Evolutionary conservation across 148 eudicot species (phyloP).

Genomic region (Persicaria tinctoria): DNA sequence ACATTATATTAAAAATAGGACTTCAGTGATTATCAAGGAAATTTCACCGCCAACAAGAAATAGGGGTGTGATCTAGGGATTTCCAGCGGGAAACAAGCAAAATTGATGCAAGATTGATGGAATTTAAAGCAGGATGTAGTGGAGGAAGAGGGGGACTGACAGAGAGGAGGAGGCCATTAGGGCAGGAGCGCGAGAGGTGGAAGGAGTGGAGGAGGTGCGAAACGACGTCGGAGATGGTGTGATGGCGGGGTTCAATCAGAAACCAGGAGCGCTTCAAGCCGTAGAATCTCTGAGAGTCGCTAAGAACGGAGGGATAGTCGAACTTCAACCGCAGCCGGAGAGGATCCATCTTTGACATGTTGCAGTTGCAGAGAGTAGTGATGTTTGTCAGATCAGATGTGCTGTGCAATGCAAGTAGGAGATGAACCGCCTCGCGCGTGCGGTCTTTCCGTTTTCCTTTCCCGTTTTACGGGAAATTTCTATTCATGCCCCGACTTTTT

Average conservation of each 20-base stretch:
- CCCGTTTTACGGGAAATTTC: no score
- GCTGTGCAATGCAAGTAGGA: no score
- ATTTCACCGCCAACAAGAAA: neutral
- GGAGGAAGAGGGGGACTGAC: constrained; percentile 23
- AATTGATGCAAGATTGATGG: neutral
- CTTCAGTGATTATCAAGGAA: no score
- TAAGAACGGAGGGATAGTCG: constrained; percentile 33
- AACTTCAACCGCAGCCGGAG: constrained; percentile 47
- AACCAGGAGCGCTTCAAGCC: constrained; percentile 61
- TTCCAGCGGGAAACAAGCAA: neutral
- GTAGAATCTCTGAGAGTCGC: constrained; percentile 40
- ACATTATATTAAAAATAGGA: no score
- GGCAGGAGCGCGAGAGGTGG: constrained; percentile 59
- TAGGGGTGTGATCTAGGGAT: neutral
- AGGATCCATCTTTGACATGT: neutral
- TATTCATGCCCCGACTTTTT: no score
- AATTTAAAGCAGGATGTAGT: neutral
- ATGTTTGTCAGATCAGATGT: no score
- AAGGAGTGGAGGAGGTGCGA: constrained; percentile 41
- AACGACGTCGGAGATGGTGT: constrained; percentile 45
- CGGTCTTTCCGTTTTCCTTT: no score
- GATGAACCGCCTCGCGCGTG: no score
- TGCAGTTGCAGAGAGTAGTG: neutral
- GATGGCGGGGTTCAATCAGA: constrained; percentile 44
- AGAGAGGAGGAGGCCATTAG: constrained; percentile 68